These are phyloP conservation scores for Rhodomyrtus psidioides DNA, from an alignment of 441 rosid species.

Conservation along the genomic window DNA sequence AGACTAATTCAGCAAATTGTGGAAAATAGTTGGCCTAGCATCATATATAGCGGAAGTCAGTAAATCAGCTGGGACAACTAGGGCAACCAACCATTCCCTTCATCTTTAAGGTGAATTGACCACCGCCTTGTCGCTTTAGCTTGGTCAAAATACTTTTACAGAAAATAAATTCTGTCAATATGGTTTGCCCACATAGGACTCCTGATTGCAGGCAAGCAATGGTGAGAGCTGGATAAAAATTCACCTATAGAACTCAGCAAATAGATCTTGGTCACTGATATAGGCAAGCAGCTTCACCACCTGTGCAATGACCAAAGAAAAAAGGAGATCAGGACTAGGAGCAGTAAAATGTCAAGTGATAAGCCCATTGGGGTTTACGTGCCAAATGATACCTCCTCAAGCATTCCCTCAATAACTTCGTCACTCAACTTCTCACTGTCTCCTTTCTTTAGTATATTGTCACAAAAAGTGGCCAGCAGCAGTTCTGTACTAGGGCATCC, in stretches of 20 bases:
- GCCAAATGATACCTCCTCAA: slow-evolving; percentile 61
- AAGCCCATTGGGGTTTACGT: neutral
- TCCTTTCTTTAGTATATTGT: slow-evolving; percentile 87
- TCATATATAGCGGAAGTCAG: neutral
- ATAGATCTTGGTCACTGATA: slow-evolving; percentile 84
- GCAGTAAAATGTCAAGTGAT: neutral
- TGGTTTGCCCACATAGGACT: neutral
- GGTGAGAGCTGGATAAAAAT: neutral
- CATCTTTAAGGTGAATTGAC: no score
- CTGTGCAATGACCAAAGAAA: slow-evolving; percentile 18
- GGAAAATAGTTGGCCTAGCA: neutral
- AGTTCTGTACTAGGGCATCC: slow-evolving; percentile 92
- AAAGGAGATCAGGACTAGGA: neutral
- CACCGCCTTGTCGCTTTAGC: no score
- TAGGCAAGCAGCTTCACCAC: slow-evolving; percentile 75
- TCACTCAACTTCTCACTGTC: slow-evolving; percentile 92
- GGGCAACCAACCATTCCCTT: slow-evolving; percentile 82
- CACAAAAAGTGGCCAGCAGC: slow-evolving; percentile 85
- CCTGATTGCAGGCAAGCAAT: neutral
- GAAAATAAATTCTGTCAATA: neutral
- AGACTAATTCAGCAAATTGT: neutral
- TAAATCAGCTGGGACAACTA: neutral
- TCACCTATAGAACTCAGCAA: slow-evolving; percentile 87
- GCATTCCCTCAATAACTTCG: slow-evolving; percentile 89
- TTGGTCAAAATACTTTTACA: slow-evolving; percentile 16